These are phyloP conservation scores for Urochloa ruziziensis DNA, from an alignment of 176 grass and related monocot genomes.

Conservation along the genomic window DNA sequence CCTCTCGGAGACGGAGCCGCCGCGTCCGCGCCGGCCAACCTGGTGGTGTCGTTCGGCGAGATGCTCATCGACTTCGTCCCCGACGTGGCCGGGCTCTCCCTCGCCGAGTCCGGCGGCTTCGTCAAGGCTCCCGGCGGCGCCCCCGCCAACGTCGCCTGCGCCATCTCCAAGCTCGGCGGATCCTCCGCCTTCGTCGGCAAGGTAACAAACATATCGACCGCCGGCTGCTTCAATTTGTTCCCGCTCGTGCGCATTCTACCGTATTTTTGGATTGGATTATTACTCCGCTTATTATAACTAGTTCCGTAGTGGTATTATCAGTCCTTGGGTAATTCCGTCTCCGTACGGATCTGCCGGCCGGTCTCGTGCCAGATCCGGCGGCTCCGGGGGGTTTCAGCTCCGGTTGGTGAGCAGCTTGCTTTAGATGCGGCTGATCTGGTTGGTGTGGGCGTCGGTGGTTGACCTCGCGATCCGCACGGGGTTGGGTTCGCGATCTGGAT, in stretches of 20 bases:
- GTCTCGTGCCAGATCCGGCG: not conserved
- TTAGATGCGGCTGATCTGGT: not conserved
- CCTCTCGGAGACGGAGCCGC: conserved; percentile 27
- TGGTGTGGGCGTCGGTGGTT: not conserved
- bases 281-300: no score
- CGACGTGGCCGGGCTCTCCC: conserved; percentile 69
- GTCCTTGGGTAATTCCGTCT: no score
- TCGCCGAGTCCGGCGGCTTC: conserved; percentile 79
- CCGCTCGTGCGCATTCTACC: no score
- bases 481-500: not conserved
- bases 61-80: conserved; percentile 96
- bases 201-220: conserved; percentile 44
- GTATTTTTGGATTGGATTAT: no score
- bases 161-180: conserved; percentile 77
- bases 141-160: conserved; percentile 82
- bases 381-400: not conserved
- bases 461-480: not conserved
- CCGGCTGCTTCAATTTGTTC: no score
- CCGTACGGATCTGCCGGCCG: not conserved
- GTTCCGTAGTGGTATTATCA: no score
- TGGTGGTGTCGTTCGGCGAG: conserved; percentile 84
- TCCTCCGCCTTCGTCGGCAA: conserved; percentile 83
- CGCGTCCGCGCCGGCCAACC: not conserved
- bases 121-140: conserved; percentile 85
- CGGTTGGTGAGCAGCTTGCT: not conserved